phyloP scores from a whole-genome alignment of 1,284 basidiomycete genomes.

The Apiotrichum brassicae region DNA sequence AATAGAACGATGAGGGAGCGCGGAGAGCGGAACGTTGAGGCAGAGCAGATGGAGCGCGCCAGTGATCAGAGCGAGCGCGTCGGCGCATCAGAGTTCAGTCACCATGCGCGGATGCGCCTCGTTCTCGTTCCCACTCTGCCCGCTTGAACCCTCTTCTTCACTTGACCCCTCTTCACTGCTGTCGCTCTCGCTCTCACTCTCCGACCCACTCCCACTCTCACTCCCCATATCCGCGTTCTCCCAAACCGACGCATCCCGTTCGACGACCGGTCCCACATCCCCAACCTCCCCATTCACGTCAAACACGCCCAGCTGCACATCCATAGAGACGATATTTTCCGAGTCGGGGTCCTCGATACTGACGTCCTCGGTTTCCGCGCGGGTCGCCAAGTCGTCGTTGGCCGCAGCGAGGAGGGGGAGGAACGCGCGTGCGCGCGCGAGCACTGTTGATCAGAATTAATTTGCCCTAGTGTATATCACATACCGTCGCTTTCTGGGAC shows the following conservation, averaged over 20 bases:
- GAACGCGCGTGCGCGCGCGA: slow-evolving; percentile 36
- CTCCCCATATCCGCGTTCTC: not conserved
- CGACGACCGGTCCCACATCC: slow-evolving; percentile 22
- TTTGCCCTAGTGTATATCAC: not conserved
- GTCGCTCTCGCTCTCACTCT: slow-evolving; percentile 2
- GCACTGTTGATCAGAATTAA: slow-evolving; percentile 9
- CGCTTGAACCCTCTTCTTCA: slow-evolving; percentile 1
- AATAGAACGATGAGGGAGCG: no score
- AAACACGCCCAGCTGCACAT: slow-evolving; percentile 40
- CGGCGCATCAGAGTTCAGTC: no score
- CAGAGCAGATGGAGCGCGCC: no score
- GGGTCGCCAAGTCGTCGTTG: slow-evolving; percentile 27
- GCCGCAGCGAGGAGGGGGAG: slow-evolving; percentile 31
- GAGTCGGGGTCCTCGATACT: slow-evolving; percentile 18
- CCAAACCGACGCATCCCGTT: slow-evolving; percentile 12
- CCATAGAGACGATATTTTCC: slow-evolving; percentile 13
- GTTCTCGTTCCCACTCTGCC: no score
- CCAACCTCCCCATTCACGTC: slow-evolving; percentile 22
- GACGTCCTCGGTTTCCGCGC: slow-evolving; percentile 25
- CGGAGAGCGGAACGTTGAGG: no score
- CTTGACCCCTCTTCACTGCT: slow-evolving; percentile 1
- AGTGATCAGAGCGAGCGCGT: no score
- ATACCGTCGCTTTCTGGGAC: slow-evolving; percentile 16
- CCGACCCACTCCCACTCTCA: slow-evolving; percentile 9
- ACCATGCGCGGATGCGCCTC: no score